A percentile compares a stretch with the other conserved stretches of the same genome.
Evolutionary conservation across 768 basidiomycete species (phyloP).

Genomic region (Hericium coralloides): DNA sequence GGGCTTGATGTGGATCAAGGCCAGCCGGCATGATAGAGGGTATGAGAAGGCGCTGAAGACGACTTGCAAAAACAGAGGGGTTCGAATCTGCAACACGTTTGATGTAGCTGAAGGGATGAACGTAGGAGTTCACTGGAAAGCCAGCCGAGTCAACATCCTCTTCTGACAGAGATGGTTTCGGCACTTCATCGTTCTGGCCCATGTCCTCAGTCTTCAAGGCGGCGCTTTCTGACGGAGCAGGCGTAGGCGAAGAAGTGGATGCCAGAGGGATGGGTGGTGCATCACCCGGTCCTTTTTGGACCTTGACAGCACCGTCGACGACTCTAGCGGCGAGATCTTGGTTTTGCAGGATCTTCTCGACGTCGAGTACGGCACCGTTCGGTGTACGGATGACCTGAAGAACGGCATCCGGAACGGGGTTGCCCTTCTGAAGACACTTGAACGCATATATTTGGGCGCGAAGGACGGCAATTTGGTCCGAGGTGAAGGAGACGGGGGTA

Average conservation of each 20-base stretch:
- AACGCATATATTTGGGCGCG: constrained; percentile 79
- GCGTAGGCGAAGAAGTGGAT: not conserved
- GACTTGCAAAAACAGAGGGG: constrained; percentile 56
- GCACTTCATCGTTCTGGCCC: constrained; percentile 46
- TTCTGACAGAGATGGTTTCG: constrained; percentile 71
- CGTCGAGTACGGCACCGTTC: constrained; percentile 48
- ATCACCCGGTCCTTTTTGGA: constrained; percentile 43
- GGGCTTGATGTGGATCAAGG: constrained; percentile 84
- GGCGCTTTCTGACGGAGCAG: constrained; percentile 16
- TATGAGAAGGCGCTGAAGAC: constrained; percentile 71
- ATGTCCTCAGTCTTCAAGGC: constrained; percentile 49
- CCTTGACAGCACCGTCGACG: constrained; percentile 68
- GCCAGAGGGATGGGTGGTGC: constrained; percentile 15
- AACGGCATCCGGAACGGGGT: constrained; percentile 59
- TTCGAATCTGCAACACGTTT: constrained; percentile 54
- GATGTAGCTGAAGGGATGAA: constrained; percentile 75
- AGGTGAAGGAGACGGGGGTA: constrained; percentile 73
- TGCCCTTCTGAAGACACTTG: constrained; percentile 56
- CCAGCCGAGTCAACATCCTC: constrained; percentile 73
- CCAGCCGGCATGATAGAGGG: constrained; percentile 88
- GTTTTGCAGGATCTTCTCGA: constrained; percentile 57
- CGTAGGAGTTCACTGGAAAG: constrained; percentile 89
- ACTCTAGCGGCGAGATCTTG: constrained; percentile 53
- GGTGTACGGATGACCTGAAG: constrained; percentile 63
- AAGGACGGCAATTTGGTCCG: constrained; percentile 66